Percentiles rank a stretch among this genome's conserved stretches.
Evolutionary conservation across 306 rosid genomes (phyloP).

Genomic region (Dicorynia guianensis): DNA sequence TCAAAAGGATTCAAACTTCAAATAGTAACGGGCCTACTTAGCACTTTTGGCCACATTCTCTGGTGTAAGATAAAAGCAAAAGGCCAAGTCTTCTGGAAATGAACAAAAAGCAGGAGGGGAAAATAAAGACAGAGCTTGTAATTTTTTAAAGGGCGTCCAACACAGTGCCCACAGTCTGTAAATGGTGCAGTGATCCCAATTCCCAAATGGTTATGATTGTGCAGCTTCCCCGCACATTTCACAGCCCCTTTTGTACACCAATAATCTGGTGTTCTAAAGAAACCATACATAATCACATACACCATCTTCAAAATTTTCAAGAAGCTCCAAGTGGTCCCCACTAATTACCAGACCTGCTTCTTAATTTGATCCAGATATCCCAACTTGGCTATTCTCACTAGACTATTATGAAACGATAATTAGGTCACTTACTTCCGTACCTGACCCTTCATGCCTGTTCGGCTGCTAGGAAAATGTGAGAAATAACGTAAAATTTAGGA

Average conservation of each 20-base stretch:
- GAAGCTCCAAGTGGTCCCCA: constrained; percentile 30
- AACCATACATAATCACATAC: constrained; percentile 17
- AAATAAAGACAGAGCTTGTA: constrained; percentile 27
- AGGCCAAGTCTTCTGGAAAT: constrained; percentile 46
- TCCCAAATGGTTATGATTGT: constrained; percentile 47
- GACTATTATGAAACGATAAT: constrained; percentile 16
- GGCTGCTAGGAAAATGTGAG: constrained; percentile 31
- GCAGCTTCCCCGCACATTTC: constrained; percentile 34
- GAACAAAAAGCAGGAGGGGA: constrained; percentile 41
- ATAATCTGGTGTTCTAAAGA: neutral
- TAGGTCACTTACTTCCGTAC: neutral
- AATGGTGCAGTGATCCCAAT: constrained; percentile 41
- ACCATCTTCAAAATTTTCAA: constrained; percentile 23
- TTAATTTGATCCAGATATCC: constrained; percentile 27
- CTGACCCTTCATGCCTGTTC: constrained; percentile 15
- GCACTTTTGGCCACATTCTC: constrained; percentile 34
- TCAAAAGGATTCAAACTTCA: neutral
- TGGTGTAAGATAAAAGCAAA: constrained; percentile 33
- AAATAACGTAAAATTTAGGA: neutral
- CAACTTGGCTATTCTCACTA: constrained; percentile 10
- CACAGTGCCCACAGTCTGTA: constrained; percentile 29
- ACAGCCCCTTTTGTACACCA: constrained; percentile 28
- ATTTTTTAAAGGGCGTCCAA: constrained; percentile 22
- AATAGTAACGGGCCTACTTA: constrained; percentile 1
- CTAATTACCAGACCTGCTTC: neutral